These are phyloP conservation scores for Stagonosporopsis cucurbitacearum DNA, from an alignment of 2,329 filamentous ascomycete species.

Conservation along the genomic window DNA sequence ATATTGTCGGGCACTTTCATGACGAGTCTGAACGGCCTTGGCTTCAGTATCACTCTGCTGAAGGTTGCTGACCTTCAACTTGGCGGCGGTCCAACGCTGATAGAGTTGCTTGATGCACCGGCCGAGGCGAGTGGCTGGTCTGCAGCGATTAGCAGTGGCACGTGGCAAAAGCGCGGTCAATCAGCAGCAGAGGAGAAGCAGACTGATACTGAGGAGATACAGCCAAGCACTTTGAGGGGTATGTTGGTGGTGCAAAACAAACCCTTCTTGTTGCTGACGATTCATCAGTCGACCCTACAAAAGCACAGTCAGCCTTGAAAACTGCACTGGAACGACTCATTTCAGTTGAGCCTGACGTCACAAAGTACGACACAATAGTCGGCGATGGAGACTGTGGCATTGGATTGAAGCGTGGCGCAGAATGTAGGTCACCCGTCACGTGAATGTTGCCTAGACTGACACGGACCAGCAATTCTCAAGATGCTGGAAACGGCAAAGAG, in stretches of 20 bases:
- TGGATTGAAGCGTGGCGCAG: slow-evolving; percentile 84
- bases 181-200: slow-evolving; percentile 51
- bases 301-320: slow-evolving; percentile 60
- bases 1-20: slow-evolving; percentile 72
- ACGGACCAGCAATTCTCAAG: slow-evolving; percentile 49
- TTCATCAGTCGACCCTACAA: slow-evolving; percentile 57
- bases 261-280: slow-evolving; percentile 15
- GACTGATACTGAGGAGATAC: slow-evolving; percentile 52
- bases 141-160: slow-evolving; percentile 63
- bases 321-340: slow-evolving; percentile 67
- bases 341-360: slow-evolving; percentile 69
- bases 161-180: slow-evolving; percentile 62
- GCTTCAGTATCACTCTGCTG: slow-evolving; percentile 73
- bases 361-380: slow-evolving; percentile 77
- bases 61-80: slow-evolving; percentile 67
- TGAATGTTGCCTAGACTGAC: slow-evolving; percentile 34
- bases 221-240: slow-evolving; percentile 62
- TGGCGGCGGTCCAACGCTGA: slow-evolving; percentile 64
- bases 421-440: slow-evolving; percentile 58
- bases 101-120: slow-evolving; percentile 71
- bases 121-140: slow-evolving; percentile 72
- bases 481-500: slow-evolving; percentile 52
- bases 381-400: slow-evolving; percentile 92
- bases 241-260: slow-evolving; percentile 27
- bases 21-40: slow-evolving; percentile 74